These are phyloP conservation scores for Pseudevernia furfuracea DNA, from an alignment of 495 filamentous ascomycete species.

Conservation along the genomic window DNA sequence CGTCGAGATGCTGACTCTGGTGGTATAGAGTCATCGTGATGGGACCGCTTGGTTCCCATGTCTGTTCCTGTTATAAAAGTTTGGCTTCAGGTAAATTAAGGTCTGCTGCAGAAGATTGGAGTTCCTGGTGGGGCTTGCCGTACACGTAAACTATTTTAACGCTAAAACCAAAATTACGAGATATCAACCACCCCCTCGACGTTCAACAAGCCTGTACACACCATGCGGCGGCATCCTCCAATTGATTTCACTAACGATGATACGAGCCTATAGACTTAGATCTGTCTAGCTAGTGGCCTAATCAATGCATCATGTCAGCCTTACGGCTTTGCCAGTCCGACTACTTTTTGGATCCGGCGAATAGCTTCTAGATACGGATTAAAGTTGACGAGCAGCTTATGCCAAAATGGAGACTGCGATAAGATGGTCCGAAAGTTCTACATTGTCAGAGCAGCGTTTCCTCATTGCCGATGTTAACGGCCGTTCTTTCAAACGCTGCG, in stretches of 20 bases:
- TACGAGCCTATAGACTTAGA: background rate
- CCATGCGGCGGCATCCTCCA: background rate
- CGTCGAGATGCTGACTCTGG: background rate
- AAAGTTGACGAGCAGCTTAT: background rate
- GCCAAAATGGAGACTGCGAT: constrained; percentile 59
- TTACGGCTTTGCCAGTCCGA: background rate
- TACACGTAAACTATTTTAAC: background rate
- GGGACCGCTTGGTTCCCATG: background rate
- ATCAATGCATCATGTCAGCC: background rate
- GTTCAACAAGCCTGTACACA: background rate
- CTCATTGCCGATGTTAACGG: constrained; percentile 76
- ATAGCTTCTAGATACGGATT: background rate
- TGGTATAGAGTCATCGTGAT: background rate
- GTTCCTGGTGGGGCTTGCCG: background rate
- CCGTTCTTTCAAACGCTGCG: constrained; percentile 71
- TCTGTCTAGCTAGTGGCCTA: background rate
- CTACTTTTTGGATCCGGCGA: background rate
- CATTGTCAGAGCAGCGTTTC: constrained; percentile 55
- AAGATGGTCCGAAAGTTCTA: constrained; percentile 81
- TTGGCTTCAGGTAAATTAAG: background rate
- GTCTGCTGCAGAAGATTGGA: background rate
- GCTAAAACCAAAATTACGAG: background rate
- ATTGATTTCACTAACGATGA: background rate
- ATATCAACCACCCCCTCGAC: background rate
- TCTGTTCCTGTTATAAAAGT: background rate